phyloP scores from a whole-genome alignment of 352 stramenopile species.

The Discostella stelligera region DNA sequence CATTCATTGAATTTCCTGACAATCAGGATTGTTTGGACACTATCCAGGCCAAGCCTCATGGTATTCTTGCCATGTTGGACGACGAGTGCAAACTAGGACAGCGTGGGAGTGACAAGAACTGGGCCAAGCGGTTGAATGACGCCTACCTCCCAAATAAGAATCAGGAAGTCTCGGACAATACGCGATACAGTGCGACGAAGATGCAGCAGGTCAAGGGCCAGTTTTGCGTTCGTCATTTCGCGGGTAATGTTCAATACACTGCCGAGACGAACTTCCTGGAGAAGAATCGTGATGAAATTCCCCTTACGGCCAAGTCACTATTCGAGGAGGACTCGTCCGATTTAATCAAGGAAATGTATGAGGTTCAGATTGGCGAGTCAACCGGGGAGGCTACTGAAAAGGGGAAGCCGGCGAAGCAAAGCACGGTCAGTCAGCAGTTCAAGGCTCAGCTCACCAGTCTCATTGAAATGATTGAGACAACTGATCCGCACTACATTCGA shows the following conservation, averaged over 20 bases:
- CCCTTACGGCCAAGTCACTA: conserved; percentile 73
- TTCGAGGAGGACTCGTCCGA: conserved; percentile 73
- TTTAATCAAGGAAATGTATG: conserved; percentile 80
- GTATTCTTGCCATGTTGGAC: conserved; percentile 88
- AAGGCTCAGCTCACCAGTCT: conserved; percentile 82
- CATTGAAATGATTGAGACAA: conserved; percentile 81
- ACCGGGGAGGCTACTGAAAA: conserved; percentile 47
- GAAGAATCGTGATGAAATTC: conserved; percentile 85
- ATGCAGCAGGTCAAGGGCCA: conserved; percentile 77
- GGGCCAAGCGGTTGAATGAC: conserved; percentile 80
- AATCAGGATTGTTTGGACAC: conserved; percentile 97
- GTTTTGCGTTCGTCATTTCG: conserved; percentile 83
- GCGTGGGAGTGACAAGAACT: conserved; percentile 82
- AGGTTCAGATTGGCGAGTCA: conserved; percentile 65
- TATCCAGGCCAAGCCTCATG: conserved; percentile 87
- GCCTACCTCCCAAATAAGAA: conserved; percentile 78
- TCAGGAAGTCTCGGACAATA: conserved; percentile 78
- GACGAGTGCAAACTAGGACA: conserved; percentile 90
- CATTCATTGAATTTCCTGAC: conserved; percentile 97
- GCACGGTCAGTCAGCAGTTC: conserved; percentile 86
- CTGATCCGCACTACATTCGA: conserved; percentile 84
- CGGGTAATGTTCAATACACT: conserved; percentile 79
- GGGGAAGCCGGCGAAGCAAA: conserved; percentile 60
- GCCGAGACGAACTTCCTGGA: conserved; percentile 82
- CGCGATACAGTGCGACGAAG: conserved; percentile 71